A percentile compares a stretch with the other conserved stretches of the same genome.
Evolutionary conservation across 2,329 filamentous ascomycete genomes (phyloP).

Genomic region (Aplosporella prunicola): DNA sequence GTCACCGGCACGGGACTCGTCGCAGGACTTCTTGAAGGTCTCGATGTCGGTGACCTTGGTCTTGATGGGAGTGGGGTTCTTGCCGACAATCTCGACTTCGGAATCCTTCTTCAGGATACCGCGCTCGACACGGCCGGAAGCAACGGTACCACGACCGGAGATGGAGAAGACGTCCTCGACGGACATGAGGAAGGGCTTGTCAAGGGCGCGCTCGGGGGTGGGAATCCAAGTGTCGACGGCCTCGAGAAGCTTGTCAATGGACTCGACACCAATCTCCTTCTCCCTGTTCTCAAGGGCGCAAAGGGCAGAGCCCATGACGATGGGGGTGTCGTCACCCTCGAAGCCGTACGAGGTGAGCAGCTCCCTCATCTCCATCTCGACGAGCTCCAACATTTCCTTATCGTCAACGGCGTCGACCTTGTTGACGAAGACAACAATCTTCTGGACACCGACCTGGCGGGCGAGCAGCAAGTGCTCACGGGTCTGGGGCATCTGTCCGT

Average conservation of each 20-base stretch:
- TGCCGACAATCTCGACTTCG: constrained; percentile 91
- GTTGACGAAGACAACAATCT: constrained; percentile 98
- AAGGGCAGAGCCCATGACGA: constrained; percentile 92
- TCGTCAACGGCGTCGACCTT: constrained; percentile 97
- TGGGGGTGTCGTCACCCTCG: constrained; percentile 95
- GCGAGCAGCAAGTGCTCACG: constrained; percentile 96
- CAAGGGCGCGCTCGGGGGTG: constrained; percentile 82
- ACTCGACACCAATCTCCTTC: constrained; percentile 74
- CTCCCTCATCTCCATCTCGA: constrained; percentile 99
- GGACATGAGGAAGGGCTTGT: constrained; percentile 99
- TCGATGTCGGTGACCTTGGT: constrained; percentile 99
- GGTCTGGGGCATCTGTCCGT: constrained; percentile 99
- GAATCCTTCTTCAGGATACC: constrained; percentile 86
- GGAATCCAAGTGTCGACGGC: constrained; percentile 96
- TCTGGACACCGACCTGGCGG: constrained; percentile 96
- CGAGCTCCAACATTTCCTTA: constrained; percentile 98
- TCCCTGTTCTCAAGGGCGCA: constrained; percentile 83
- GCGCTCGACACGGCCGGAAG: constrained; percentile 94
- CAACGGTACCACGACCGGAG: constrained; percentile 85
- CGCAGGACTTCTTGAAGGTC: constrained; percentile 99
- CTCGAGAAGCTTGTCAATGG: constrained; percentile 84
- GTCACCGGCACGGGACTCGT: constrained; percentile 90
- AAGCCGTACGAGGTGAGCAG: constrained; percentile 88
- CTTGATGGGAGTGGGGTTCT: constrained; percentile 73
- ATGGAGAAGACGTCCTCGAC: constrained; percentile 61